Percentiles rank a stretch among this genome's conserved stretches.
Conservation (phyloP, 306 rosid genomes). For the Neltuma alba region DNA sequence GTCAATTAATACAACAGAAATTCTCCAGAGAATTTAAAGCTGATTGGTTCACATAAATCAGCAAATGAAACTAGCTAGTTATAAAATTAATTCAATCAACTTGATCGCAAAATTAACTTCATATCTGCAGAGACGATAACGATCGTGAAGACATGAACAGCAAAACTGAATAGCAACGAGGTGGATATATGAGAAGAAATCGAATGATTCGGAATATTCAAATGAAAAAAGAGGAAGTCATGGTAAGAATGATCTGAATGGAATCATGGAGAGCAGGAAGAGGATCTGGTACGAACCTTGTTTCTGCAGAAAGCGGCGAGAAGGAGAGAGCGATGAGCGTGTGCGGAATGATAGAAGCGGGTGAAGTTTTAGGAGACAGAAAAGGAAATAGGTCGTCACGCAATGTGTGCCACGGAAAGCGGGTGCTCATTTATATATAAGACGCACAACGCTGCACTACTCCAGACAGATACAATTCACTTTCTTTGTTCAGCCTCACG, state of each 20-base stretch:
- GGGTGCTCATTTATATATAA: constrained; percentile 5
- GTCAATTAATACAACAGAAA: neutral
- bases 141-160: neutral
- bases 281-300: constrained; percentile 35
- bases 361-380: neutral
- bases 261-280: constrained; percentile 16
- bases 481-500: too few species aligned
- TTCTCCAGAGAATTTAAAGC: neutral
- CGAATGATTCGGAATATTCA: neutral
- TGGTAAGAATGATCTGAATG: constrained; percentile 22
- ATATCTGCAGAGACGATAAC: neutral
- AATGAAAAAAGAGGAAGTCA: neutral
- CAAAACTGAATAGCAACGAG: neutral
- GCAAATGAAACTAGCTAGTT: neutral
- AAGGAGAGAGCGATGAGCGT: neutral
- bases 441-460: neutral
- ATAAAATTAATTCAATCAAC: neutral
- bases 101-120: neutral
- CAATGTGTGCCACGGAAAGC: constrained; percentile 24
- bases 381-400: constrained; percentile 28
- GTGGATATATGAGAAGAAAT: neutral
- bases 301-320: neutral
- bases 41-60: neutral
- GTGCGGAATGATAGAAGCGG: neutral
- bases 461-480: too few species aligned